These are phyloP conservation scores for Pyrenochaeta sp. DNA, from an alignment of 2,329 filamentous ascomycete species.

Conservation along the genomic window DNA sequence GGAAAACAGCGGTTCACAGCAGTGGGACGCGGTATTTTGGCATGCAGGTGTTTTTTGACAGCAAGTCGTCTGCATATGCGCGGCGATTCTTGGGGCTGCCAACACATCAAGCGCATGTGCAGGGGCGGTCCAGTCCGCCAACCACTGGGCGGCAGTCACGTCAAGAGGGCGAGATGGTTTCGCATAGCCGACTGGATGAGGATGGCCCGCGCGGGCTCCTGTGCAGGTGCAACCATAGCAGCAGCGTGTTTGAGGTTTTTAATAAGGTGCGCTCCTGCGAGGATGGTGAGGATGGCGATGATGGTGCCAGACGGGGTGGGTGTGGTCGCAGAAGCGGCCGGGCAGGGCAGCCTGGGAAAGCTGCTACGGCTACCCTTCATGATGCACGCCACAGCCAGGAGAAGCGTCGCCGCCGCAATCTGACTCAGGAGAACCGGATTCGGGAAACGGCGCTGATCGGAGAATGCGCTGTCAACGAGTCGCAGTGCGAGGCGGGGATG, in stretches of 20 bases:
- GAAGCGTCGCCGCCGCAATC: slow-evolving; percentile 5
- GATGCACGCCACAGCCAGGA: slow-evolving; percentile 16
- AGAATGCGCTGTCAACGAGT: slow-evolving; percentile 28
- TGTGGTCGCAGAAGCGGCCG: slow-evolving; percentile 33
- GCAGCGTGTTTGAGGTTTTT: slow-evolving; percentile 15
- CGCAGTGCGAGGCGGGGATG: slow-evolving; percentile 24
- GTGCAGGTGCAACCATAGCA: slow-evolving; percentile 14
- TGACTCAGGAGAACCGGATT: slow-evolving; percentile 12
- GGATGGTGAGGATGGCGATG: slow-evolving; percentile 8
- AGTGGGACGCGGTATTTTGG: slow-evolving; percentile 38
- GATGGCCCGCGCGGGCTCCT: neutral
- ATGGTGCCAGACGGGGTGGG: slow-evolving; percentile 8
- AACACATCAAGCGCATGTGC: slow-evolving; percentile 39
- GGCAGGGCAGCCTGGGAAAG: neutral
- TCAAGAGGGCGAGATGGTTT: slow-evolving; percentile 23
- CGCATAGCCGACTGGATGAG: slow-evolving; percentile 28
- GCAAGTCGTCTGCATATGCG: slow-evolving; percentile 37
- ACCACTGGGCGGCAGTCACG: slow-evolving; percentile 34
- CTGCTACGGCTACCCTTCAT: neutral
- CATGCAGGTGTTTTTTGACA: slow-evolving; percentile 40
- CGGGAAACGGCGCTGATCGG: slow-evolving; percentile 17
- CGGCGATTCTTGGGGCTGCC: slow-evolving; percentile 35
- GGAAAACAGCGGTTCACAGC: slow-evolving; percentile 38
- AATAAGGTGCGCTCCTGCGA: slow-evolving; percentile 3
- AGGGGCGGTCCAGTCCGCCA: slow-evolving; percentile 23